Evolutionary conservation across 2,329 filamentous ascomycete genomes (phyloP), one percentile per base, ranked within the genome.

Genomic region (Ustulina deusta): DNA sequence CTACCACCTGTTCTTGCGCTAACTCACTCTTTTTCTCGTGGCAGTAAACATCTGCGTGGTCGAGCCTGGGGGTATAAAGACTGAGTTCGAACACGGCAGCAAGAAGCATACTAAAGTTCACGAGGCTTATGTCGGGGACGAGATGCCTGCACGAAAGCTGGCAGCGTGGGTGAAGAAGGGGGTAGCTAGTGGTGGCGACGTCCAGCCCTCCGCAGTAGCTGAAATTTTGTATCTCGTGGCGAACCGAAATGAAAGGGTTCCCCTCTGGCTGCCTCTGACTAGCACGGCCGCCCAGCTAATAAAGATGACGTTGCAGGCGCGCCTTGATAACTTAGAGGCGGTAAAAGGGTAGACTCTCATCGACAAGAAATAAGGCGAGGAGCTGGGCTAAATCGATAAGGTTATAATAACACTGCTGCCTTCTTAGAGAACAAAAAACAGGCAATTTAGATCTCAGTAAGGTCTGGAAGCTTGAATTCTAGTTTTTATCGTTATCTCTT

Each of bases 31-130:
- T 58, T 60, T 17, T 7, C 9, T 27, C 22, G 29, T n/a, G 3
- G 11, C 6, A 70, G 69, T 70, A 32, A 66, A 69, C 46, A 27
- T 70, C 3, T 70, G 69, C 22, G 29, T 70, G n/a, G 51, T 69
- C 40, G 66, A 70, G 46, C 69, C 69, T 1, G 66, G 65, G 7
- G 66, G 69, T 15, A 46, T 70, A 27, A 70, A 64, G 38, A 70
- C 69, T 15, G 58, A 70, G 4, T 70, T 70, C 40, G 69, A 70
- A 49, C 61, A 44, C 9, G 34, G 55, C 3, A 69, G 69, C 63
- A 70, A 70, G 60, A 70, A 62, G 59, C 51, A 58, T 17, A 66
- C 61, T 6, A 32, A 36, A 46, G 11, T 57, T 11, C 66, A 70
- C 27, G 44, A 62, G 10, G 69, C 48, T 22, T 70, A 70, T 17